Conservation (phyloP, 1,139 yeast genomes). For the Saccharomyces hybrid region DNA sequence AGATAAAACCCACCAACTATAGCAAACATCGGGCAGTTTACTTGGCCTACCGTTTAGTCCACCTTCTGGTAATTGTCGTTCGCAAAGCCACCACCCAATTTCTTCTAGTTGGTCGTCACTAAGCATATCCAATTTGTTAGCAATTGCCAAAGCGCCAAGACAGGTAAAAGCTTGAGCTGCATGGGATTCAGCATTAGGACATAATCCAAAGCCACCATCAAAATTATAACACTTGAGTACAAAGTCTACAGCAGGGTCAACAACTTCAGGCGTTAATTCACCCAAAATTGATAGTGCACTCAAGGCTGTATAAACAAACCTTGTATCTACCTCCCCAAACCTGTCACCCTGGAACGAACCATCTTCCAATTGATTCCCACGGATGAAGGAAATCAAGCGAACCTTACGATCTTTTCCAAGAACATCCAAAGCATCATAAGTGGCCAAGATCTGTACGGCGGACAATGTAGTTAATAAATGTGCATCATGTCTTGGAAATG, state of each 20-base stretch:
- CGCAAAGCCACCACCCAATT: constrained; percentile 79
- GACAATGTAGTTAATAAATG: constrained; percentile 84
- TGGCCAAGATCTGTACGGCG: constrained; percentile 70
- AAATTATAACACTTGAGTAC: constrained; percentile 71
- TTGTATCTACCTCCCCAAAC: constrained; percentile 87
- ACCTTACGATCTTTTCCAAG: constrained; percentile 30
- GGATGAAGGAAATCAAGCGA: constrained; percentile 42
- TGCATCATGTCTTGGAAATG: constrained; percentile 84
- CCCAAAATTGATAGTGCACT: constrained; percentile 67
- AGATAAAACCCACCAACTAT: constrained; percentile 96
- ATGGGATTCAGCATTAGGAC: constrained; percentile 94
- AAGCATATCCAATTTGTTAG: constrained; percentile 46
- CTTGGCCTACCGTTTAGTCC: constrained; percentile 97
- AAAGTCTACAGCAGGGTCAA: constrained; percentile 59
- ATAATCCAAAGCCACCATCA: constrained; percentile 93
- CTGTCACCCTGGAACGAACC: constrained; percentile 88
- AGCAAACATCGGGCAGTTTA: constrained; percentile 92
- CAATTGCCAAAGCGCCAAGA: constrained; percentile 69
- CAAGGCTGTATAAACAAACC: constrained; percentile 80
- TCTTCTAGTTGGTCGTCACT: constrained; percentile 27
- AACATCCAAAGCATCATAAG: constrained; percentile 52
- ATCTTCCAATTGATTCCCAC: constrained; percentile 52
- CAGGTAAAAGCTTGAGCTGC: constrained; percentile 91
- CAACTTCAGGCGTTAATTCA: constrained; percentile 50
- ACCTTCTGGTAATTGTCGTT: constrained; percentile 83